Evolutionary conservation across 306 rosid genomes (phyloP).

Genomic region (Vicia villosa): DNA sequence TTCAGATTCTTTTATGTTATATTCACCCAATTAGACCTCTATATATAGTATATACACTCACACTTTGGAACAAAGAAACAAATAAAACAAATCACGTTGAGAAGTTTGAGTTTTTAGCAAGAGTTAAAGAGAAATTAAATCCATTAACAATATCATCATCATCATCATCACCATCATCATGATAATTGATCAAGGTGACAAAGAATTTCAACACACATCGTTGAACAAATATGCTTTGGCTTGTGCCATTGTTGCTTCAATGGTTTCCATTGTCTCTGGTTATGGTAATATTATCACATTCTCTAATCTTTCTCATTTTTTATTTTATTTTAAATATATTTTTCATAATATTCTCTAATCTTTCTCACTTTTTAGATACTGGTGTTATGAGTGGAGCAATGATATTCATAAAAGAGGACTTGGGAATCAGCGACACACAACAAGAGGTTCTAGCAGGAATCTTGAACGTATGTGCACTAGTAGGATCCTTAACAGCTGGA

Average conservation of each 20-base stretch:
- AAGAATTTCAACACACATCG: not conserved
- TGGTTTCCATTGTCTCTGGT: conserved; percentile 73
- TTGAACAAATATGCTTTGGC: conserved; percentile 68
- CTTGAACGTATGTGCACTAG: conserved; percentile 66
- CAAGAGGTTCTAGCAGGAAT: conserved; percentile 82
- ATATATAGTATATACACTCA: not conserved
- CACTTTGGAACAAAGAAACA: not conserved
- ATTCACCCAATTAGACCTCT: not conserved
- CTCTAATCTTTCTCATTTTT: not conserved
- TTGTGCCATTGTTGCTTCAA: conserved; percentile 68
- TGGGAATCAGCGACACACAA: conserved; percentile 64
- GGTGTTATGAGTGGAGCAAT: conserved; percentile 98
- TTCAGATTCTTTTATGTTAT: not conserved
- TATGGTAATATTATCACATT: conserved; percentile 40
- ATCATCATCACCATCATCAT: not conserved
- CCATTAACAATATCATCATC: not conserved
- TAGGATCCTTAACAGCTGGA: conserved; percentile 68
- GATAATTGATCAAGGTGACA: conserved; percentile 10
- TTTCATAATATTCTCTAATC: no score
- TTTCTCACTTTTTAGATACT: conserved; percentile 43
- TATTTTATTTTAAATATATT: no score
- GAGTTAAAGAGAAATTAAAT: not conserved
- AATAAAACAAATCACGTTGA: not conserved
- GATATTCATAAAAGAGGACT: conserved; percentile 80
- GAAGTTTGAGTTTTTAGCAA: not conserved